Conservation (phyloP, 2,329 filamentous ascomycete species). For the Curvularia eragrostidis region DNA sequence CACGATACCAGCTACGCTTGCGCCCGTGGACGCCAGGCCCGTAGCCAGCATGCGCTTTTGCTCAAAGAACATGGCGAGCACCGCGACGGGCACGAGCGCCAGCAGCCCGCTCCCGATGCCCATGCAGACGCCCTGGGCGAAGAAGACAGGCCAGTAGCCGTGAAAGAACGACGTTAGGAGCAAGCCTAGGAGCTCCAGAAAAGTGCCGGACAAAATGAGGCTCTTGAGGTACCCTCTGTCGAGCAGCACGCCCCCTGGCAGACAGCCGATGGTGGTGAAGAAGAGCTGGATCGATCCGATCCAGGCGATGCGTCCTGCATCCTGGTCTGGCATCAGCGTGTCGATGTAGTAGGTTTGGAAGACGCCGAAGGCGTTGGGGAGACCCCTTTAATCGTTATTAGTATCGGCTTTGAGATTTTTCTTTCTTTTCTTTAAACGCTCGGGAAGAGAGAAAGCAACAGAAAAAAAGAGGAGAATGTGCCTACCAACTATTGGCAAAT, state of each 20-base stretch:
- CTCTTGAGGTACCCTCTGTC: not conserved
- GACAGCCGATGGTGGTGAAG: not conserved
- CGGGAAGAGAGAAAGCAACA: too few species aligned
- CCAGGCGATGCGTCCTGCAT: not conserved
- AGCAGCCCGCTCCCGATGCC: not conserved
- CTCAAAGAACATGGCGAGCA: not conserved
- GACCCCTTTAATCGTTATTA: not conserved
- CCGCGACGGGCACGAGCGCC: not conserved
- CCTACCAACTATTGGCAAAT: not conserved
- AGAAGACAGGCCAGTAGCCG: not conserved
- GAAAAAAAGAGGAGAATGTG: not conserved
- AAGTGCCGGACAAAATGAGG: not conserved
- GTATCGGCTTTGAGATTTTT: not conserved
- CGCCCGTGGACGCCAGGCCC: not conserved
- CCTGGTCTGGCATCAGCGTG: not conserved
- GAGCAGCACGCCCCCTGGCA: not conserved
- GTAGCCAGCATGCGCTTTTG: not conserved
- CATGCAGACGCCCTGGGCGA: not conserved
- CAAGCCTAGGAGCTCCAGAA: not conserved
- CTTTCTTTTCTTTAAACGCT: not conserved
- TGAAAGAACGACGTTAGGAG: not conserved
- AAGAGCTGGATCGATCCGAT: not conserved
- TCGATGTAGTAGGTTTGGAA: not conserved
- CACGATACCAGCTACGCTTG: not conserved
- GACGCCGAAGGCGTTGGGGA: not conserved